phyloP scores from a whole-genome alignment of 176 grass and related monocot species.

The Oropetium thomaeum region DNA sequence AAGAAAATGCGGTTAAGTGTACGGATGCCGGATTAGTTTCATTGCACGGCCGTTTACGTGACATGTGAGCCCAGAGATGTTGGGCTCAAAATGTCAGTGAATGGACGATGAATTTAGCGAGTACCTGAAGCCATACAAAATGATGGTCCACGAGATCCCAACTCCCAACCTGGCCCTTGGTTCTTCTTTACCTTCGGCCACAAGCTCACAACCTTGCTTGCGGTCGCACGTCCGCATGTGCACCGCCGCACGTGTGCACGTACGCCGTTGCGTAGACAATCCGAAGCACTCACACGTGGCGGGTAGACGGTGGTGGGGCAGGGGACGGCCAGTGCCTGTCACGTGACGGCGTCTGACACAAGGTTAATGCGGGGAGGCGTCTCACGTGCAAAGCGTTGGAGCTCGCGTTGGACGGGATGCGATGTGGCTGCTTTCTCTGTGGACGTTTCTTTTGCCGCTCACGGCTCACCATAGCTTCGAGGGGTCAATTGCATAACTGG shows the following conservation, averaged over 20 bases:
- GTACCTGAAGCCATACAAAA: background rate
- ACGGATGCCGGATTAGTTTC: background rate
- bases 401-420: conserved; percentile 1
- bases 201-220: background rate
- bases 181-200: background rate
- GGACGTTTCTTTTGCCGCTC: background rate
- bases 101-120: too few species aligned
- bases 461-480: background rate
- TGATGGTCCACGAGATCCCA: conserved; percentile 36
- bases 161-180: background rate
- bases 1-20: background rate
- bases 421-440: background rate
- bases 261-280: conserved; percentile 35
- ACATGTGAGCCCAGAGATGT: background rate
- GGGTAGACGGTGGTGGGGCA: conserved; percentile 29
- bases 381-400: conserved; percentile 44
- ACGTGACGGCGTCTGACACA: conserved; percentile 53
- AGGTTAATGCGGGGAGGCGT: conserved; percentile 29
- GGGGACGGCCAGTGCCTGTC: conserved; percentile 4
- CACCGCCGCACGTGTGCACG: conserved; percentile 53
- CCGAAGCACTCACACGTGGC: conserved; percentile 44
- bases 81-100: background rate
- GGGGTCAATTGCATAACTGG: background rate
- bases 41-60: background rate
- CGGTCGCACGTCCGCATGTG: conserved; percentile 35